These are phyloP conservation scores for Nakazawaea siamensis DNA, from an alignment of 805 yeast species.

Conservation along the genomic window DNA sequence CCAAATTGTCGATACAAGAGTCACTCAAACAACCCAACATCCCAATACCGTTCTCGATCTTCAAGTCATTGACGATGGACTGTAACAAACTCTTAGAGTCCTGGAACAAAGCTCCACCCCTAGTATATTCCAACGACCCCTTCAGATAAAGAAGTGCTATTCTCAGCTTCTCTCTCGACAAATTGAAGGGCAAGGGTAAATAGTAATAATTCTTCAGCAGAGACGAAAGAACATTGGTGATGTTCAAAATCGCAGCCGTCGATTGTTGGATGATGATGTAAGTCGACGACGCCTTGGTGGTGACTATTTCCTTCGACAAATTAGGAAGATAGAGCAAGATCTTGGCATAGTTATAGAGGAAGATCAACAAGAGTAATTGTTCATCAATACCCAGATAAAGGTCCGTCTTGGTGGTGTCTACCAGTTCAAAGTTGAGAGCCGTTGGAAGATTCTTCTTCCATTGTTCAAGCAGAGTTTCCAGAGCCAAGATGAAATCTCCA, in stretches of 20 bases:
- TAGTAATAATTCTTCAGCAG: conserved; percentile 29
- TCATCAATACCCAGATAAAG: conserved; percentile 26
- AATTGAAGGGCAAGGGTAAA: conserved; percentile 57
- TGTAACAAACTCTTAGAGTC: conserved; percentile 53
- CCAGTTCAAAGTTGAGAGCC: conserved; percentile 52
- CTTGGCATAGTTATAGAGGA: conserved; percentile 54
- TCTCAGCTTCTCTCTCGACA: conserved; percentile 55
- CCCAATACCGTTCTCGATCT: conserved; percentile 40
- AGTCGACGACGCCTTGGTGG: conserved; percentile 41
- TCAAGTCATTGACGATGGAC: conserved; percentile 41
- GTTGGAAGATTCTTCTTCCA: conserved; percentile 72
- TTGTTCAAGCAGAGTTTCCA: conserved; percentile 63
- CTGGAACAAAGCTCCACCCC: conserved; percentile 74
- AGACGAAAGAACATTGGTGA: conserved; percentile 32
- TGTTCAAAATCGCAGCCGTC: conserved; percentile 43
- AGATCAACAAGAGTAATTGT: conserved; percentile 45
- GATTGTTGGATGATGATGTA: conserved; percentile 64
- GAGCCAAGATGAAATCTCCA: conserved; percentile 23
- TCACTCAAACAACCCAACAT: conserved; percentile 56
- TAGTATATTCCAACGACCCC: conserved; percentile 74
- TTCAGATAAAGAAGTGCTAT: conserved; percentile 59
- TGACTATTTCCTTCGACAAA: conserved; percentile 34
- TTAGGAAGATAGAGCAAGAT: conserved; percentile 58
- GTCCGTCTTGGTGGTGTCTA: conserved; percentile 36
- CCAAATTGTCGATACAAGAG: conserved; percentile 48